Base-by-base conservation (phyloP, 495 filamentous ascomycete species). In the Polyplosphaeria fusca region DNA sequence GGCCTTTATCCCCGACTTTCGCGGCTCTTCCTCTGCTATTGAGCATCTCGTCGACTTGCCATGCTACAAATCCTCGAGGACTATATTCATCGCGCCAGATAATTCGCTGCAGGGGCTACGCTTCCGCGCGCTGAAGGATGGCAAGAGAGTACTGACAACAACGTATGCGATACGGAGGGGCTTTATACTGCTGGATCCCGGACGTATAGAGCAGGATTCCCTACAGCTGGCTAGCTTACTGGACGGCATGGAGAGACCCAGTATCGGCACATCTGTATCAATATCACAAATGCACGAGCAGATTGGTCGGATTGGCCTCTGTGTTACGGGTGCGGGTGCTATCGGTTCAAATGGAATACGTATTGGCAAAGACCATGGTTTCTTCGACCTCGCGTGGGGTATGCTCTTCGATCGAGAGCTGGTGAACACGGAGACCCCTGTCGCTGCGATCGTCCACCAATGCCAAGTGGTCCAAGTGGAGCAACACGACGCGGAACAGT, bases 121-220 rank as follows among this genome's bases (percentile, higher is more conserved):
- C 14, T 26, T 35, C 20, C 43, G 38, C 13, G 58, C 58, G n/a
- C 51, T 61, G 1, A 14, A 45, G n/a, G 58, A 48, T 30, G 52
- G 45, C 2, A 61, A 61, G 40, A 49, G 27, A 23, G 27, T 61
- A 12, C 43, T 61, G 2, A 39, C 50, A 12, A 38, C 43, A 9
- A 55, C 58, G 24, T 35, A 61, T 22, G 28, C 26, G 24, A 24
- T 61, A 11, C 30, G 58, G 9, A 55, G 58, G 30, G 58, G 58
- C 16, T 61, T 61, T 22, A 27, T 61, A 11, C 44, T 61, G 12
- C 51, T 61, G 5, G 49, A 50, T 46, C 58, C 58, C 22, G 25
- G 23, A 16, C 38, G 44, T 3, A 61, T 61, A 9, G 20, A 23
- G 14, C 19, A 48, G 18, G 44, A 50, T 1, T 42, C 50, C n/a